A percentile compares a stretch with the other conserved stretches of the same genome.
Evolutionary conservation across 2,329 filamentous ascomycete genomes (phyloP).

Genomic region (Claviceps monticola): DNA sequence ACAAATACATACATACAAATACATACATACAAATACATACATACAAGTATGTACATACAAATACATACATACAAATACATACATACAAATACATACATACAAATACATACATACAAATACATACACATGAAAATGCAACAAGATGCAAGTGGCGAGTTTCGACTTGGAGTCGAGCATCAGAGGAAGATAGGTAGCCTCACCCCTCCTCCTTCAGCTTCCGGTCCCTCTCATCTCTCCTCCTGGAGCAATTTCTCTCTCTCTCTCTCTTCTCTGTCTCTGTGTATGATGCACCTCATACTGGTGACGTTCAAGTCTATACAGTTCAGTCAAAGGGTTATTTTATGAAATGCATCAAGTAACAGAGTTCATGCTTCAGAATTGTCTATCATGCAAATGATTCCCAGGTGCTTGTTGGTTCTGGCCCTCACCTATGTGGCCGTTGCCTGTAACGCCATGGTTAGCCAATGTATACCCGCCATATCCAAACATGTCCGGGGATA

Average conservation of each 20-base stretch:
- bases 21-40: too few relatives aligned
- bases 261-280: background rate
- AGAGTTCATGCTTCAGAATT: background rate
- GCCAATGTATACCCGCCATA: constrained; percentile 14
- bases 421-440: constrained; percentile 1
- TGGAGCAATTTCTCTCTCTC: background rate
- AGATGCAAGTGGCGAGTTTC: constrained; percentile 1
- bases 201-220: background rate
- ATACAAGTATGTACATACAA: too few relatives aligned
- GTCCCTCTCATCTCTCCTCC: background rate
- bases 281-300: background rate
- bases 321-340: background rate
- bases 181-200: background rate
- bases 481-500: constrained; percentile 19
- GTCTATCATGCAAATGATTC: background rate
- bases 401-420: constrained; percentile 3
- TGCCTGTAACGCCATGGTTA: constrained; percentile 5
- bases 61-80: too few relatives aligned
- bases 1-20: too few relatives aligned
- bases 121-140: constrained; percentile 8
- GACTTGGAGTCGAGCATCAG: background rate
- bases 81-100: too few relatives aligned
- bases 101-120: background rate
- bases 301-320: background rate
- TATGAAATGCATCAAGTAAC: background rate